Evolutionary conservation across 2,329 filamentous ascomycete species (phyloP).

Genomic region (Penicillium sp.): DNA sequence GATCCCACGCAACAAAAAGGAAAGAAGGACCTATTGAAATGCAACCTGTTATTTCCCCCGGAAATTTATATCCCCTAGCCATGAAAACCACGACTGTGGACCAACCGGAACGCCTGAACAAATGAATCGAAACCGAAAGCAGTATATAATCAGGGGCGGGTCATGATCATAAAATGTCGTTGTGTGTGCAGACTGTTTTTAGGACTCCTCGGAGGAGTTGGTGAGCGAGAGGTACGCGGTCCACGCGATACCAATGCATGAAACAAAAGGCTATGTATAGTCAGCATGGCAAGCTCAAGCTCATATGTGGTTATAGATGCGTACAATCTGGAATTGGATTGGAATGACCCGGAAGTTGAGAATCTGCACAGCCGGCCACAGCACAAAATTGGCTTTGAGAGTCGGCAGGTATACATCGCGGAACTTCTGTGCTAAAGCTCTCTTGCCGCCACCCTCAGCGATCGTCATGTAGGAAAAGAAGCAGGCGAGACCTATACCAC

Average conservation of each 20-base stretch:
- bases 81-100: slow-evolving; percentile 10
- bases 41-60: slow-evolving; percentile 11
- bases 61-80: slow-evolving; percentile 14
- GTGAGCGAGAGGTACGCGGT: slow-evolving; percentile 92
- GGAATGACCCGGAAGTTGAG: slow-evolving; percentile 96
- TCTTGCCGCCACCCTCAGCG: slow-evolving; percentile 83
- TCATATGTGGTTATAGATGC: slow-evolving; percentile 38
- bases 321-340: slow-evolving; percentile 91
- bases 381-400: slow-evolving; percentile 89
- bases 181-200: slow-evolving; percentile 14
- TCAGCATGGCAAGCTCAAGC: slow-evolving; percentile 5
- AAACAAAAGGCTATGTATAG: slow-evolving; percentile 78
- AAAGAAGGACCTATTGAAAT: slow-evolving; percentile 16
- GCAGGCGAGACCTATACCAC: slow-evolving; percentile 63
- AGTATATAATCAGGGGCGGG: slow-evolving; percentile 5
- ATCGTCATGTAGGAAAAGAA: slow-evolving; percentile 98
- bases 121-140: slow-evolving; percentile 7
- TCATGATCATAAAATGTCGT: slow-evolving; percentile 19
- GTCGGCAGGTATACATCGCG: slow-evolving; percentile 92
- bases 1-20: slow-evolving; percentile 9
- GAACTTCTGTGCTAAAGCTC: slow-evolving; percentile 80
- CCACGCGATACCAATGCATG: slow-evolving; percentile 94
- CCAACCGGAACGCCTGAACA: slow-evolving; percentile 18
- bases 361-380: slow-evolving; percentile 95
- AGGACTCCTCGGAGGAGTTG: slow-evolving; percentile 76